Conservation (phyloP, 2,329 filamentous ascomycete genomes). For the Teratosphaeria zuluensis region DNA sequence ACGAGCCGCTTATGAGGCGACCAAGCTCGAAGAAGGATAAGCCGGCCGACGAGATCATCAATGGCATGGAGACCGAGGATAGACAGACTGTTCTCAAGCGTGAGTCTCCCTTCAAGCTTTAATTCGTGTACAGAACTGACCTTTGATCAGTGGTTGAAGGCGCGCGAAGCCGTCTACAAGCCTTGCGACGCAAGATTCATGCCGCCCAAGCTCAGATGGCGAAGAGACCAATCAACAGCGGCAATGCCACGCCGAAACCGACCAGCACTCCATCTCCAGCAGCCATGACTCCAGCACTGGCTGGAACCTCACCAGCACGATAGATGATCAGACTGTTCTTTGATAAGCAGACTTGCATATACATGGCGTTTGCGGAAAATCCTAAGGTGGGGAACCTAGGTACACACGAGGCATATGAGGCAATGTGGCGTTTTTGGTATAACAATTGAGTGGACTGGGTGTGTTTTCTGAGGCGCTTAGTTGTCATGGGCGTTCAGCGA, state of each 20-base stretch:
- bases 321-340: conserved; percentile 1
- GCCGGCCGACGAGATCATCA: conserved; percentile 39
- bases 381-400: background rate
- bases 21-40: conserved; percentile 37
- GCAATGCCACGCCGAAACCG: conserved; percentile 8
- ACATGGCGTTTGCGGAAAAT: background rate
- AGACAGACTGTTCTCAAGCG: conserved; percentile 63
- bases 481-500: background rate
- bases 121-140: conserved; percentile 14
- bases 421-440: background rate
- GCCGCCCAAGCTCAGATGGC: conserved; percentile 23
- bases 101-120: conserved; percentile 36
- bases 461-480: background rate
- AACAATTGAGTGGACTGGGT: background rate
- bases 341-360: background rate
- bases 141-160: conserved; percentile 35
- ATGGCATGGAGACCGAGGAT: conserved; percentile 57
- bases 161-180: conserved; percentile 31
- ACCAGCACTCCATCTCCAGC: conserved; percentile 8
- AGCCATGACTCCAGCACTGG: conserved; percentile 6
- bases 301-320: conserved; percentile 9
- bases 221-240: conserved; percentile 11
- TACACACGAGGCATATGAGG: background rate
- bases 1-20: conserved; percentile 38
- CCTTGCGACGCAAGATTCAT: conserved; percentile 38